Evolutionary conservation across 345 rosid genomes (phyloP).

Genomic region (Adansonia digitata): DNA sequence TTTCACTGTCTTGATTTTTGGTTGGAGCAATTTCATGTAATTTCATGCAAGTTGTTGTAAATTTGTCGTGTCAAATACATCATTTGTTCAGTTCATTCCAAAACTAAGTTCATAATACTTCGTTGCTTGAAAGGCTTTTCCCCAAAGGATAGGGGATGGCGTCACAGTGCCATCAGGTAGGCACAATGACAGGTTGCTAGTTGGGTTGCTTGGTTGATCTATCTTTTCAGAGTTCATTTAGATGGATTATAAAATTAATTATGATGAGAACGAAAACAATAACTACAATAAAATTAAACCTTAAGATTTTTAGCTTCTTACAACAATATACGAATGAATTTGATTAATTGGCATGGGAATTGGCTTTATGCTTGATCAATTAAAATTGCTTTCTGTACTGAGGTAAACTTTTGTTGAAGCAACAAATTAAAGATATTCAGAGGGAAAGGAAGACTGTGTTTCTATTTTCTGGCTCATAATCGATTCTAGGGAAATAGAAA

Average conservation of each 20-base stretch:
- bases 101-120: background rate
- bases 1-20: background rate
- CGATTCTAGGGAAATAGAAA: too few species aligned
- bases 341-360: too few species aligned
- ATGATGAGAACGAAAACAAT: too few species aligned
- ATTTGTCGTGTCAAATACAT: background rate
- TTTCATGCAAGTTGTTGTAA: conserved; percentile 24
- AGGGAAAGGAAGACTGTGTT: background rate
- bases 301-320: too few species aligned
- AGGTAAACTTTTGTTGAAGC: background rate
- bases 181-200: conserved; percentile 2
- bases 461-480: background rate
- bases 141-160: too few species aligned
- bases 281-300: too few species aligned
- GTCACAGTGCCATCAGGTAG: too few species aligned
- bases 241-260: too few species aligned
- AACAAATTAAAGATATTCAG: background rate
- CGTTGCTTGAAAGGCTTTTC: background rate
- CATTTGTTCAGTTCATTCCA: background rate
- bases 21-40: background rate
- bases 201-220: background rate
- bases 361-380: background rate
- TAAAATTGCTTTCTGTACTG: background rate
- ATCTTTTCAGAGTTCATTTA: too few species aligned
- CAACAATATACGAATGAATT: too few species aligned